Percentiles rank a stretch among this genome's conserved stretches.
These are phyloP conservation scores for Microsporum audouinii DNA, from an alignment of 2,329 filamentous ascomycete species.

Conservation along the genomic window DNA sequence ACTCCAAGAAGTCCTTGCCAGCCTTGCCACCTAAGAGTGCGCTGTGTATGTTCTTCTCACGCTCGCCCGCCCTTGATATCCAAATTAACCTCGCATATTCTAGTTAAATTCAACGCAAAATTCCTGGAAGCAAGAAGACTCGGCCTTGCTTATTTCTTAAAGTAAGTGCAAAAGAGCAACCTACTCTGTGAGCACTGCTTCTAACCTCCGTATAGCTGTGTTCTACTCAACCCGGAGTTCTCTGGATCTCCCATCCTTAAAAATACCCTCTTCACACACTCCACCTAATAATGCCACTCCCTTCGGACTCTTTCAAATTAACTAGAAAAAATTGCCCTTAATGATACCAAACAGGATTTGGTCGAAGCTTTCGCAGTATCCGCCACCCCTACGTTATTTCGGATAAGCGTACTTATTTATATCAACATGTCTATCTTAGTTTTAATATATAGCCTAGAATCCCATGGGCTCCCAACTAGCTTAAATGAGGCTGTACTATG, in stretches of 20 bases:
- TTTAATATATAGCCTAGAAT: background rate
- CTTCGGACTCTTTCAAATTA: background rate
- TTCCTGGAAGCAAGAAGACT: slow-evolving; percentile 77
- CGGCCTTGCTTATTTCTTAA: slow-evolving; percentile 84
- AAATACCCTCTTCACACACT: slow-evolving; percentile 62
- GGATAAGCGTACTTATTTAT: background rate
- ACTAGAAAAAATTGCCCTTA: background rate
- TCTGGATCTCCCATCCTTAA: slow-evolving; percentile 82
- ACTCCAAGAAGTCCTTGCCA: slow-evolving; percentile 77
- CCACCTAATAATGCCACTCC: slow-evolving; percentile 5
- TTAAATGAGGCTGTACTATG: background rate
- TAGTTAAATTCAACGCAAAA: slow-evolving; percentile 58
- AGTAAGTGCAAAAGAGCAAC: slow-evolving; percentile 46
- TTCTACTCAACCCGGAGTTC: slow-evolving; percentile 86
- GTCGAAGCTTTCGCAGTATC: background rate
- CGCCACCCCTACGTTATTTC: background rate
- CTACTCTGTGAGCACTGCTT: background rate
- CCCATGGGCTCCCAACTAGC: background rate
- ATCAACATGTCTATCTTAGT: background rate
- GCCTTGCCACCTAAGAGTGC: slow-evolving; percentile 81
- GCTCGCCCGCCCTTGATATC: slow-evolving; percentile 6
- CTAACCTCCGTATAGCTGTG: slow-evolving; percentile 50
- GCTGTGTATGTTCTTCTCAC: slow-evolving; percentile 51
- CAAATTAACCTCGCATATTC: slow-evolving; percentile 8
- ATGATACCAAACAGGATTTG: background rate